Evolutionary conservation across 352 stramenopile species (phyloP).

Genomic region (Thalassiosira mediterranea): DNA sequence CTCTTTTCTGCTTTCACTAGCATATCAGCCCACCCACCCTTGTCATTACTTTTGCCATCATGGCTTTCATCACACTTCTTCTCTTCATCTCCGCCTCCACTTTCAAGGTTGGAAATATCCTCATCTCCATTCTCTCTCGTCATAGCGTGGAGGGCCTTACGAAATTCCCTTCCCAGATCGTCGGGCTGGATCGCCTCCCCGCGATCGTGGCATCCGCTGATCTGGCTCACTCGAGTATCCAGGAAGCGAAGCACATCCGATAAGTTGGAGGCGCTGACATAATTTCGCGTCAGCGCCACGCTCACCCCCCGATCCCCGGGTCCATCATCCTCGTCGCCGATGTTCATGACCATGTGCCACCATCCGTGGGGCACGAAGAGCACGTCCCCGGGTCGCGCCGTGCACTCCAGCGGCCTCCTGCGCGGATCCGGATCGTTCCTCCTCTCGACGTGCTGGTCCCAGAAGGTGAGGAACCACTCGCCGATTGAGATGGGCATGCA

Average conservation of each 20-base stretch:
- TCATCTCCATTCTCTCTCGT: background rate
- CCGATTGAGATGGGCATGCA: conserved; percentile 92
- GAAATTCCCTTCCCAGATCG: conserved; percentile 63
- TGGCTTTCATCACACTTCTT: conserved; percentile 19
- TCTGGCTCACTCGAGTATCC: conserved; percentile 69
- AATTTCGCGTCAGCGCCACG: conserved; percentile 96
- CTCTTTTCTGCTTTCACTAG: conserved; percentile 49
- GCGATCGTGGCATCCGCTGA: conserved; percentile 80
- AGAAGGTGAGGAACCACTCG: conserved; percentile 96
- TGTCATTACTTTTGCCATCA: background rate
- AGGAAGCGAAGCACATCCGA: conserved; percentile 79
- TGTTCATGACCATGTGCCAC: conserved; percentile 97
- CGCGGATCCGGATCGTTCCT: conserved; percentile 36
- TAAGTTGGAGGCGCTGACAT: conserved; percentile 80
- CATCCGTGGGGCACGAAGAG: conserved; percentile 97
- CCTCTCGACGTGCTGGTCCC: conserved; percentile 81
- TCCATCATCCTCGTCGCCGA: conserved; percentile 72
- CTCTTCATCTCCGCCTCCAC: conserved; percentile 26
- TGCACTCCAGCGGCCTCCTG: conserved; percentile 78
- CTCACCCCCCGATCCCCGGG: conserved; percentile 72
- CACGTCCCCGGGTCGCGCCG: conserved; percentile 93
- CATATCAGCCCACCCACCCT: conserved; percentile 50
- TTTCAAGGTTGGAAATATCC: background rate
- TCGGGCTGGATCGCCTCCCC: conserved; percentile 72
- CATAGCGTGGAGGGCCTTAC: conserved; percentile 36